Evolutionary conservation across 352 stramenopile genomes (phyloP).

Genomic region (Phytopythium montanum): DNA sequence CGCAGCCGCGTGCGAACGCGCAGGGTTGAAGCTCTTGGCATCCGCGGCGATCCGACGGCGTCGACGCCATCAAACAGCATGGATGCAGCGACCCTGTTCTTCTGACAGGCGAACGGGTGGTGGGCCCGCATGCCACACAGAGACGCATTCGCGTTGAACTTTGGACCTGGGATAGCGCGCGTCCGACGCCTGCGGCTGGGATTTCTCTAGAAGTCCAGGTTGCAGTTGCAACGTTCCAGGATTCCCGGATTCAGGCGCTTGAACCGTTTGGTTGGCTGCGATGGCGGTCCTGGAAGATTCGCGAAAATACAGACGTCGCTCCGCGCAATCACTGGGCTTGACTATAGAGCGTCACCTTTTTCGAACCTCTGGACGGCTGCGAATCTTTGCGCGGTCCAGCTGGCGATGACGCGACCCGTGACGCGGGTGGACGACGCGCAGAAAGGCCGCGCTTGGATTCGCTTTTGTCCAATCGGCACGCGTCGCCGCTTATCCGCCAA

Average conservation of each 20-base stretch:
- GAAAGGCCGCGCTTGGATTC: not conserved
- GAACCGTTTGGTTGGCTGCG: slow-evolving; percentile 1
- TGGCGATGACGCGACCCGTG: not conserved
- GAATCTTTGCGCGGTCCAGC: slow-evolving; percentile 6
- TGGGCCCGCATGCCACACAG: too few relatives aligned
- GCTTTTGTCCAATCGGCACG: not conserved
- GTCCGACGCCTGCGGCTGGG: too few relatives aligned
- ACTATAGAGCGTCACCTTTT: not conserved
- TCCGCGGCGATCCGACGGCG: too few relatives aligned
- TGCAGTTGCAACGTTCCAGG: slow-evolving; percentile 1
- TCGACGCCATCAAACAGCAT: too few relatives aligned
- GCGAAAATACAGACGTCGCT: not conserved
- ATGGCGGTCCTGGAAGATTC: slow-evolving; percentile 3
- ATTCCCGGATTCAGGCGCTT: not conserved
- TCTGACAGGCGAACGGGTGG: too few relatives aligned
- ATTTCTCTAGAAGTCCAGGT: not conserved
- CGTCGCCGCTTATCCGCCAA: slow-evolving; percentile 1
- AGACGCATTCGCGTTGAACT: too few relatives aligned
- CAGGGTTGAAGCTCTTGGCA: too few relatives aligned
- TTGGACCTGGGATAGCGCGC: too few relatives aligned
- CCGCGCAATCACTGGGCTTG: not conserved
- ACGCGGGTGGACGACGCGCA: slow-evolving; percentile 1
- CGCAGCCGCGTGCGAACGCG: too few relatives aligned
- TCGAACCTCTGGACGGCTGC: not conserved
- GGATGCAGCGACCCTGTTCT: too few relatives aligned